Evolutionary conservation across 306 rosid genomes (phyloP).

Genomic region (Acacia crassicarpa): DNA sequence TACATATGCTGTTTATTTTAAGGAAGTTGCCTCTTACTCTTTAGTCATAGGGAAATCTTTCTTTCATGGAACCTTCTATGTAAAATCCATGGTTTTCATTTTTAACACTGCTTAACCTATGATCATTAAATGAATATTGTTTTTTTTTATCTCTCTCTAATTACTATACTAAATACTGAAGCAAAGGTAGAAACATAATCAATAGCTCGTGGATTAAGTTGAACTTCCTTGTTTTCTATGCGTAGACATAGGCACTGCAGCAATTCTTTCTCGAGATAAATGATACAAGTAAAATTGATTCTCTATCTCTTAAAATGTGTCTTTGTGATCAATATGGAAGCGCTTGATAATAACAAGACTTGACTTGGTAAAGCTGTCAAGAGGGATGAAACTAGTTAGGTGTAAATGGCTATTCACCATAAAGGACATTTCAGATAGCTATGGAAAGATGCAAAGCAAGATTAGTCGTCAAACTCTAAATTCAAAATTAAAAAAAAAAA

Average conservation of each 20-base stretch:
- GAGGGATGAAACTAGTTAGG: not conserved
- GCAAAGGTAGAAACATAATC: not conserved
- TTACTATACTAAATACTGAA: not conserved
- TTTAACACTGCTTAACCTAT: not conserved
- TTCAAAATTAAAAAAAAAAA: no score
- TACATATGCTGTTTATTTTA: no score
- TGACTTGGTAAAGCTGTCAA: not conserved
- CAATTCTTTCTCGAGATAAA: not conserved
- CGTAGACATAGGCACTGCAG: not conserved
- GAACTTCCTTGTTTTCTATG: not conserved
- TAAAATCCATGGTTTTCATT: not conserved
- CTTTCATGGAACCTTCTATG: not conserved
- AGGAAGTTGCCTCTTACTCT: not conserved
- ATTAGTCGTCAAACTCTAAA: not conserved
- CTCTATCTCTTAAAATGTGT: not conserved
- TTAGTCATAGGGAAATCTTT: not conserved
- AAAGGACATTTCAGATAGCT: not conserved
- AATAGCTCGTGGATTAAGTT: not conserved
- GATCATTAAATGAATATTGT: slow-evolving; percentile 10
- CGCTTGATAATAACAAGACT: not conserved
- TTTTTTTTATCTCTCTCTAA: not conserved
- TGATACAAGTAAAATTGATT: not conserved
- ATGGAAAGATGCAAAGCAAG: not conserved
- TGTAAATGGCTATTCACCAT: not conserved
- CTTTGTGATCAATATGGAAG: not conserved